phyloP scores from a whole-genome alignment of 805 yeast genomes.

The Kodamaea hsintzibuensis region DNA sequence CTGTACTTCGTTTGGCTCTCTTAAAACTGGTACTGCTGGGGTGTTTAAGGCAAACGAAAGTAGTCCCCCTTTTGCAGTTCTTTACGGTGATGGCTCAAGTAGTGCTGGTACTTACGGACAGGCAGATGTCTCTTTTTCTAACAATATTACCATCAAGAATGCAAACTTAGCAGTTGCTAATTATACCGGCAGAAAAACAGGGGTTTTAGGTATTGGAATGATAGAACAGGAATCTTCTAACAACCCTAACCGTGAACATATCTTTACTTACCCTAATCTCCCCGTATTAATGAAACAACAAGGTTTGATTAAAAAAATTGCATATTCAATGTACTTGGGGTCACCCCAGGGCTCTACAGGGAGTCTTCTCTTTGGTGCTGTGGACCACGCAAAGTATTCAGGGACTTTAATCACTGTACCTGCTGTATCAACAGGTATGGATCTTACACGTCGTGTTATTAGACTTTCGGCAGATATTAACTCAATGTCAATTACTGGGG shows the following conservation, averaged over 20 bases:
- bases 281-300: slow-evolving; percentile 60
- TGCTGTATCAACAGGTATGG: slow-evolving; percentile 29
- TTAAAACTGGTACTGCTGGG: not conserved
- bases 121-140: not conserved
- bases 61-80: not conserved
- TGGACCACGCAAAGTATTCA: slow-evolving; percentile 60
- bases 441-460: not conserved
- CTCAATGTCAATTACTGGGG: not conserved
- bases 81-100: not conserved
- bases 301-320: slow-evolving; percentile 55
- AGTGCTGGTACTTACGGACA: not conserved
- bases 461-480: not conserved
- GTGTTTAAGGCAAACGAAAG: not conserved
- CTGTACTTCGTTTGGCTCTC: not conserved
- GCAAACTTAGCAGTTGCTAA: not conserved
- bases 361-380: slow-evolving; percentile 69
- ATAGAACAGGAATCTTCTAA: not conserved
- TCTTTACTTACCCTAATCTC: slow-evolving; percentile 24
- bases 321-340: slow-evolving; percentile 65
- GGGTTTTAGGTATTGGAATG: not conserved
- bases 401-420: slow-evolving; percentile 40
- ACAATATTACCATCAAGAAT: not conserved
- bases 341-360: slow-evolving; percentile 44
- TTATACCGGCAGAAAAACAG: not conserved
- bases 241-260: not conserved